Percentiles rank a stretch among this genome's conserved stretches.
These are phyloP conservation scores for Ustilago crameri DNA, from an alignment of 1,284 basidiomycete species.

Conservation along the genomic window DNA sequence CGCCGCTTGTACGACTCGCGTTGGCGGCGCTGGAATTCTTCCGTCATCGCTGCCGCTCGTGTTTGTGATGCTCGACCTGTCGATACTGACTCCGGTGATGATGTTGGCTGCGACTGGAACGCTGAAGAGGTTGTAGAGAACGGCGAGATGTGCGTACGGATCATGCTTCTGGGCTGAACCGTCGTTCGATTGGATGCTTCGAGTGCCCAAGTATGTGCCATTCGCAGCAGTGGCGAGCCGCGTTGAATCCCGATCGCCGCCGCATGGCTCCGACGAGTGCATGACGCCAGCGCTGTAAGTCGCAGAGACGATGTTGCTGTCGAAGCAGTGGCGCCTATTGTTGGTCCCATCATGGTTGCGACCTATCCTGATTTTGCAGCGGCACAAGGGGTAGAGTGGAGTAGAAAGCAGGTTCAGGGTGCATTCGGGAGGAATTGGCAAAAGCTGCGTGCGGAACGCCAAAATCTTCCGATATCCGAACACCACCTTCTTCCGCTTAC, in stretches of 20 bases:
- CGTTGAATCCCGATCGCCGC: conserved; percentile 2
- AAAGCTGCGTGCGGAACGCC: neutral
- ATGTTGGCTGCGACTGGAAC: neutral
- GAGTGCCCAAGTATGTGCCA: conserved; percentile 44
- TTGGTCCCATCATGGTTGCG: conserved; percentile 12
- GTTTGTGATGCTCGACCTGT: neutral
- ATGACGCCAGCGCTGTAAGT: conserved; percentile 10
- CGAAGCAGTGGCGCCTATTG: conserved; percentile 1
- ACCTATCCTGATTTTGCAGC: no score
- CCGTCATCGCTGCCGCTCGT: conserved; percentile 22
- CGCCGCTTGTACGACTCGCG: conserved; percentile 50
- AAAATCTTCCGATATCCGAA: conserved; percentile 14
- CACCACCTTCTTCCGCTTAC: conserved; percentile 6
- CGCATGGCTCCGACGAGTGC: conserved; percentile 1
- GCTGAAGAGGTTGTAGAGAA: conserved; percentile 18
- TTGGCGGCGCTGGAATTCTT: conserved; percentile 41
- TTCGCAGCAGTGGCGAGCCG: conserved; percentile 29
- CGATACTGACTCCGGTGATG: neutral
- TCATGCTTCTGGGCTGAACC: neutral
- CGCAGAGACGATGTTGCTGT: conserved; percentile 19
- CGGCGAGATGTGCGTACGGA: conserved; percentile 13
- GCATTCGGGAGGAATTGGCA: conserved; percentile 13
- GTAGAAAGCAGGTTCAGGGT: conserved; percentile 3
- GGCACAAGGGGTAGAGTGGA: neutral
- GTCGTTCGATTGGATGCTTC: conserved; percentile 11